These are phyloP conservation scores for Globisporangium splendens DNA, from an alignment of 352 stramenopile species.

Conservation along the genomic window DNA sequence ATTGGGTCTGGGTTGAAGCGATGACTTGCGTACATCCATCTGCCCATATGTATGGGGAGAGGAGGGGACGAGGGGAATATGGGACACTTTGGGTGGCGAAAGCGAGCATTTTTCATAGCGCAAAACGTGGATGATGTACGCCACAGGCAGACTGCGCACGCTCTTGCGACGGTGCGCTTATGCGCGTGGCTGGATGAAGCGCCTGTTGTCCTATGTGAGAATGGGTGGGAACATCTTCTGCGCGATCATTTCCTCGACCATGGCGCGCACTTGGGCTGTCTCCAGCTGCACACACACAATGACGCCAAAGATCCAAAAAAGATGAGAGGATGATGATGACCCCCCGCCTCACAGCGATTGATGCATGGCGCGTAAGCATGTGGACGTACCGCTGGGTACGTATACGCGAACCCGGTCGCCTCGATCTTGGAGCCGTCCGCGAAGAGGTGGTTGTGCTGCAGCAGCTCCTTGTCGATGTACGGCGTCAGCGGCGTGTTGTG, in stretches of 20 bases:
- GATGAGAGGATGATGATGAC: too few species aligned
- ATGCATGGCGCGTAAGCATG: background rate
- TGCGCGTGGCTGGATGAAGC: background rate
- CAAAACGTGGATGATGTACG: conserved; percentile 1
- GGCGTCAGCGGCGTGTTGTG: conserved; percentile 81
- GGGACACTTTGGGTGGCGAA: too few species aligned
- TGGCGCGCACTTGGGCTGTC: conserved; percentile 44
- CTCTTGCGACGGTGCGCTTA: background rate
- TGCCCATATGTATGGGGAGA: too few species aligned
- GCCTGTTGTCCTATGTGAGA: conserved; percentile 28
- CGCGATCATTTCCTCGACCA: conserved; percentile 72
- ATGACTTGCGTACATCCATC: too few species aligned
- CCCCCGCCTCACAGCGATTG: background rate
- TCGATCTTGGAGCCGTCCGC: conserved; percentile 76
- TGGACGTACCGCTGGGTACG: conserved; percentile 51
- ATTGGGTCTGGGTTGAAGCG: too few species aligned
- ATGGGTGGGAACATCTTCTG: conserved; percentile 82
- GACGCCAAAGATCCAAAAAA: too few species aligned
- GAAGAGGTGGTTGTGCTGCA: conserved; percentile 84
- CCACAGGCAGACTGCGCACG: conserved; percentile 1
- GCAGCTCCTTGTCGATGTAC: conserved; percentile 87
- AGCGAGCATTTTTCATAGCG: too few species aligned
- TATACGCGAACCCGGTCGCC: conserved; percentile 69
- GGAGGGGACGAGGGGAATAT: too few species aligned
- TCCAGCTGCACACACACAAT: conserved; percentile 59